A percentile compares a stretch with the other conserved stretches of the same genome.
These are phyloP conservation scores for Dactylonectria macrodidyma DNA, from an alignment of 2,329 filamentous ascomycete genomes.

Conservation along the genomic window DNA sequence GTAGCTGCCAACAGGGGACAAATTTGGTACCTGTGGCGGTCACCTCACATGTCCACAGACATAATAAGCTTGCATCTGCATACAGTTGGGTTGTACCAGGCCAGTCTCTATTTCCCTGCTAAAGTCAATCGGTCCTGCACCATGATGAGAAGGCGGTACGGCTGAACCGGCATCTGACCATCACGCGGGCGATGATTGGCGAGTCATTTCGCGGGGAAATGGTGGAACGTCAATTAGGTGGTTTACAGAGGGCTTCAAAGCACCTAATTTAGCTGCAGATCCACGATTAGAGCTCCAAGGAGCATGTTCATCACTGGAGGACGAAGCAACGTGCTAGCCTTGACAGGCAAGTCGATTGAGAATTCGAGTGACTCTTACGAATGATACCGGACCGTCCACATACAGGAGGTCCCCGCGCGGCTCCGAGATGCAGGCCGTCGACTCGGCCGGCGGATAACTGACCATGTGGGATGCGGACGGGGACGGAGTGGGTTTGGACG, in stretches of 20 bases:
- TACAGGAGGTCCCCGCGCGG: constrained; percentile 2
- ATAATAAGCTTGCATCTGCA: not conserved
- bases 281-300: no score
- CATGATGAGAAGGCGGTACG: constrained; percentile 26
- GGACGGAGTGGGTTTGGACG: constrained; percentile 5
- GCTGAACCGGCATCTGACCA: constrained; percentile 43
- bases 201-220: constrained; percentile 33
- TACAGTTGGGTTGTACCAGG: not conserved
- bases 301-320: not conserved
- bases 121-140: not conserved
- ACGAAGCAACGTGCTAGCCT: not conserved
- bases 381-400: constrained; percentile 19
- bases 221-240: not conserved
- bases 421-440: constrained; percentile 11
- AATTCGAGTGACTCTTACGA: not conserved
- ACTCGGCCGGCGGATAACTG: not conserved
- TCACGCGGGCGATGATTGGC: constrained; percentile 39
- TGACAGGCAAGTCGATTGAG: constrained; percentile 9
- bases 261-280: constrained; percentile 15
- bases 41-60: constrained; percentile 11
- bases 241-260: not conserved
- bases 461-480: not conserved
- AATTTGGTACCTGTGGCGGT: not conserved
- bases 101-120: not conserved
- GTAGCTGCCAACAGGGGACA: constrained; percentile 8